Evolutionary conservation across 2,329 filamentous ascomycete species (phyloP), one percentile per base, ranked within the genome.

Genomic region (Arthrobotrys pseudoclavata): DNA sequence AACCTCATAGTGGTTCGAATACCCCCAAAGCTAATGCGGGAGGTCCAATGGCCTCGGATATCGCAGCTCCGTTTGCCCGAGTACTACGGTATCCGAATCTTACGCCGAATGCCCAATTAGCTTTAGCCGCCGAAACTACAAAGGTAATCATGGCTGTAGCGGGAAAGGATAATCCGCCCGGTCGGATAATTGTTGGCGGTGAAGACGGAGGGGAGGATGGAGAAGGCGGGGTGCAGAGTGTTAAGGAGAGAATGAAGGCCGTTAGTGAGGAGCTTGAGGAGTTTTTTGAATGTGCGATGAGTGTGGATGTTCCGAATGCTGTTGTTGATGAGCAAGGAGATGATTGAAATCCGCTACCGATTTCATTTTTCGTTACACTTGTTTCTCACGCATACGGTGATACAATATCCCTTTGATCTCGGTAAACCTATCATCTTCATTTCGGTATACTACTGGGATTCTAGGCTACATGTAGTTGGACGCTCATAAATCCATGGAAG

Each of bases 221-320:
- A 2, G 75, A 79, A 34, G 75, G 69, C 10, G 95, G 93, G 0
- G 91, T 95, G 12, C 87, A 89, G 4, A 92, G 92, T 47, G 95
- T 98, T 45, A 96, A 95, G 83, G 96, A 98, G 85, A 98, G 98
- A 85, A 86, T 99, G 69, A 97, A 96, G 85, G 97, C 94, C 1
- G 93, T 97, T 1, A 97, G 93, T 79, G 94, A 98, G 83, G 96
- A 98, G 85, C 85, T 98, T 70, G 96, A 98, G 83, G 96, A 98
- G 80, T 98, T 98, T 84, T 91, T 97, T 29, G 93, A 97, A 81
- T 91, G 94, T 26, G 97, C 94, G 82, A 87, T 91, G 80, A 91
- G 92, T 0, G 94, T 96, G 15, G 94, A 97, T 83, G 92, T 93
- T 40, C 74, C 77, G 6, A 77, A 77, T 50, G 74, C 74, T 15